phyloP scores from a whole-genome alignment of 805 yeast genomes.

The Kodamaea fukazawae region DNA sequence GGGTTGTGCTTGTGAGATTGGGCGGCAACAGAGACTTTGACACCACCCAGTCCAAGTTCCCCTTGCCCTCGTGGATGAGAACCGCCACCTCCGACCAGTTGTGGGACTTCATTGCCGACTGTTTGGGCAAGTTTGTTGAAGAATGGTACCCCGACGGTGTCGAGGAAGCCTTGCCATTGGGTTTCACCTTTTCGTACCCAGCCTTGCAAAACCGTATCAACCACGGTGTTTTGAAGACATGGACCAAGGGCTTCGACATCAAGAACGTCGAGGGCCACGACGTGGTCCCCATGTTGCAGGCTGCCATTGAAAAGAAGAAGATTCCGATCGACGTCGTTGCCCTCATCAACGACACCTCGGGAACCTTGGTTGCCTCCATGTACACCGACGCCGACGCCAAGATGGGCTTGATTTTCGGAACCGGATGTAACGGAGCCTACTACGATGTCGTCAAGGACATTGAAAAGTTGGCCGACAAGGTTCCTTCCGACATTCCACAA shows the following conservation, averaged over 20 bases:
- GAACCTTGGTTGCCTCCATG: slow-evolving; percentile 93
- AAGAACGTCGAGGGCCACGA: slow-evolving; percentile 91
- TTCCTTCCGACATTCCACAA: slow-evolving; percentile 59
- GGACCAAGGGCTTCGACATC: slow-evolving; percentile 98
- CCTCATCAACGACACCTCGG: slow-evolving; percentile 94
- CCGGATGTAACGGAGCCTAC: slow-evolving; percentile 97
- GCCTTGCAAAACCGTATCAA: slow-evolving; percentile 79
- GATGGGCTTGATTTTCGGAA: slow-evolving; percentile 96
- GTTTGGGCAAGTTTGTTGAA: slow-evolving; percentile 65
- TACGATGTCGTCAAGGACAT: slow-evolving; percentile 71
- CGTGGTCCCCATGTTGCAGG: slow-evolving; percentile 88
- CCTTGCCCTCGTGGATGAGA: slow-evolving; percentile 75
- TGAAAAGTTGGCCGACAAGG: slow-evolving; percentile 75
- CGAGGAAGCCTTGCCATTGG: slow-evolving; percentile 53
- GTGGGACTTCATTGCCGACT: slow-evolving; percentile 83
- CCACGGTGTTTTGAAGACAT: slow-evolving; percentile 83
- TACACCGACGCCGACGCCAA: slow-evolving; percentile 85
- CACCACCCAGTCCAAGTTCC: slow-evolving; percentile 80
- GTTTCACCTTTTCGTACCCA: slow-evolving; percentile 95
- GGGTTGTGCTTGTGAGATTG: slow-evolving; percentile 84
- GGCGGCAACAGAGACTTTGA: slow-evolving; percentile 83
- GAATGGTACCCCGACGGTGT: slow-evolving; percentile 71
- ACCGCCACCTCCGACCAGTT: slow-evolving; percentile 73
- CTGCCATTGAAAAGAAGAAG: slow-evolving; percentile 57
- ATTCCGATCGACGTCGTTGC: slow-evolving; percentile 89